Base-by-base conservation (phyloP, 176 grass and related monocot species). In the Zoysia pacifica region DNA sequence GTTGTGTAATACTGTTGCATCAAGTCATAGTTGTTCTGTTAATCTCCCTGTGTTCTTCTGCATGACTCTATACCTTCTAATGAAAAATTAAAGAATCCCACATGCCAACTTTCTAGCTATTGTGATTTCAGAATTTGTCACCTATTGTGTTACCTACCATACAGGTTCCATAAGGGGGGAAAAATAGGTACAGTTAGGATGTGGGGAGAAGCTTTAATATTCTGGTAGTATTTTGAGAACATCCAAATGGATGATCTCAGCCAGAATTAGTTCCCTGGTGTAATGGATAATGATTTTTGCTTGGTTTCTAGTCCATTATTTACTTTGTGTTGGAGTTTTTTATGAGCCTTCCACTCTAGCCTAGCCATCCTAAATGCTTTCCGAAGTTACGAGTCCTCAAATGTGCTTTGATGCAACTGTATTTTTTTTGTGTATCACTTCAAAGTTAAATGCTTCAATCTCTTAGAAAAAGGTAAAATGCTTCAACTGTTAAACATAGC, bases 331-430 rank as follows among this genome's bases (percentile, higher is more conserved):
- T 5, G 44, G 9, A 6, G 39, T 74, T 19, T 19, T 39, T 1
- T 8, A 9, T 59, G 16, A 20, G 10, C 20, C 16, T 42, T 44
- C 54, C 39, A 52, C 11, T 14, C 6, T 71, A 50, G 20, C 28
- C 28, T 28, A 71, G 20, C 47, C 47, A 35, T 72, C 28, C 2
- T 4, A 52, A 38, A 52, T 52, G 20, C 35, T 5, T 16, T 16
- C 5, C 36, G 15, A 40, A 54, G 13, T 73, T 54, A 54, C 3
- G 70, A 40, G 49, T 73, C 4, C 19, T 53, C 36, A 0, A 37
- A 73, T 73, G 10, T 72, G 37, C 70, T 72, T 72, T 53, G 49
- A 72, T 72, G 28, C 38, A 72, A 72, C 36, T 54, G 13, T 53
- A 7, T 52, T 10, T 12, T 47, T 46, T 75, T 36, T 5, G 28